Base-by-base conservation (phyloP, 306 rosid genomes). In the Ziziphus jujuba region DNA sequence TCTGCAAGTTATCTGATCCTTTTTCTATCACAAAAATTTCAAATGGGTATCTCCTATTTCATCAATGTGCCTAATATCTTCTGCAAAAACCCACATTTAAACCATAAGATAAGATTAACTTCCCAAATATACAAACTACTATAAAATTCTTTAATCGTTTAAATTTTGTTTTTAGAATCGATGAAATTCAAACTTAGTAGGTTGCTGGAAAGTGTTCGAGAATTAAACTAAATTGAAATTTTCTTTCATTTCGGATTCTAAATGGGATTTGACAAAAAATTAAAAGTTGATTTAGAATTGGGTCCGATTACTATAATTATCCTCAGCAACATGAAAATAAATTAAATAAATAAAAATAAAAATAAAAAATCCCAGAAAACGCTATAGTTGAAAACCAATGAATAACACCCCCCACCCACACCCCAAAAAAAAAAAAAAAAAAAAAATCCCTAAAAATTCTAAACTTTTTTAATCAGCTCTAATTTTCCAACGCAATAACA, bases 51-150 rank as follows among this genome's bases (percentile, higher is more conserved):
- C 59, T 73, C 50, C 69, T 71, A 64, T 72, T n/a, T 62, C 71
- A 61, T 38, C 72, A 69, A 72, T 59, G 53, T 47, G 23, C 67
- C 63, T 36, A 52, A 64, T 65, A 34, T 60, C 61, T 54, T 63
- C 82, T 74, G 72, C 74, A 80, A 53, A 74, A 17, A 69, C 53
- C 74, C 49, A 48, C 75, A 80, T 72, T 82, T 78, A 49, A 45
- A 60, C 64, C 62, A 14, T 28, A 75, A 15, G 17, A 14, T 28
- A 75, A 15, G 17, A 80, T 72, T 66, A 70, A 59, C 9, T 38
- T 60, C 66, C 33, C 56, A 71, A 61, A 28, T 47, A 44, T 58
- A 61, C 67, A 68, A 55, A 33, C 59, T 28, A 28, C 58, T 15
- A 33, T 43, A 3, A 60, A 60, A 9, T 55, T 56, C 1, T 5